Evolutionary conservation across 768 basidiomycete species (phyloP), one percentile per base, ranked within the genome.

Genomic region (Antrodiella citrinella): DNA sequence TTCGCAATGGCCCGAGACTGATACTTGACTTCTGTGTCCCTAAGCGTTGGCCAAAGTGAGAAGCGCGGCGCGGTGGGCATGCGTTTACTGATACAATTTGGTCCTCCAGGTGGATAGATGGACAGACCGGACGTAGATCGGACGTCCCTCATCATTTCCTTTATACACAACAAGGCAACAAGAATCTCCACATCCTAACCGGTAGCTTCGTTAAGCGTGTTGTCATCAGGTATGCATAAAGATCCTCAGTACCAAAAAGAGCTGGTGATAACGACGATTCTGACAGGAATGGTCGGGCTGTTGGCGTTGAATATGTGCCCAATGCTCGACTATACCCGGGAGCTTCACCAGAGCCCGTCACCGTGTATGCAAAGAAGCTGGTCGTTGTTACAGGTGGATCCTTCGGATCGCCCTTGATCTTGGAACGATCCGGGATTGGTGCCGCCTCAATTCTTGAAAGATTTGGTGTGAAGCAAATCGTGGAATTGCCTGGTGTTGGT

Each of bases 61-160:
- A 7, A 7, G 30, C 7, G 7, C 15, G 7, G 15, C 15, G 30
- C 7, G 15, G 30, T 7, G 30, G 15, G 7, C 7, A 35, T 35
- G 30, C 15, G 15, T 35, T 35, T 7, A 35, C 30, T 35, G 7
- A 15, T 15, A 7, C 7, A 35, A 35, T 7, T 35, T 7, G 7
- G 7, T 7, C 30, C 30, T 15, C 30, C 30, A 43, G 21, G 58
- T 86, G 78, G 57, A 67, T 85, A 13, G 68, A 78, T 51, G 62
- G 57, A 2, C 60, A 64, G 15, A 78, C 72, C 2, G 82, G 83
- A 22, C 68, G 55, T 41, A 75, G 83, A 19, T 81, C 81, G 0
- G 81, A 84, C 57, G 58, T 72, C 0, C 69, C 82, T 4, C 73
- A 72, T 13, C 25, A 61, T 44, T 68, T 67, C 50, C 44, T 75